Base-by-base conservation (phyloP, 2,329 filamentous ascomycete genomes). In the Huntiella savannae region DNA sequence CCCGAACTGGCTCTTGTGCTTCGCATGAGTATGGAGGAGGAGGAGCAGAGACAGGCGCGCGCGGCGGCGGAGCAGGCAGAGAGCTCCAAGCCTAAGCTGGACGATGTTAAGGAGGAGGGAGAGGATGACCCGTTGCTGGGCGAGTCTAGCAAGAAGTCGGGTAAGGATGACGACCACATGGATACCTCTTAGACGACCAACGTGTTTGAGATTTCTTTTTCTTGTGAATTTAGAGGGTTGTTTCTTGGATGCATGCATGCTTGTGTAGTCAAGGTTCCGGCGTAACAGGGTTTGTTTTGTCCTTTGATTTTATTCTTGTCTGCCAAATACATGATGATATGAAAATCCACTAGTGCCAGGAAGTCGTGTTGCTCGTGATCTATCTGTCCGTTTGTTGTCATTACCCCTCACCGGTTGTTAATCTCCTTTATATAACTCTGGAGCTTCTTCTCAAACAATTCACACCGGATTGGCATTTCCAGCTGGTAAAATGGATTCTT, bases 401-500 rank as follows among this genome's bases (percentile, higher is more conserved):
- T 41, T 28, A 28, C 7, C 13, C 13, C 13, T 34, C 13, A 50
- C 16, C 69, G 72, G 56, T 68, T 77, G 57, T 79, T 80, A 54
- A 78, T 70, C 58, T 76, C 73, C 58, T 84, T 77, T 56, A 94
- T 75, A 63, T 87, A 93, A 34, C 78, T 82, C 53, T 74, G 72
- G 53, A 95, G 61, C 61, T 84, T 84, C 55, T 87, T 71, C 61
- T 98, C 91, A 65, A 95, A 98, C 55, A 85, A 82, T 58, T 96
- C 91, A 63, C 91, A 94, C 51, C 91, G 72, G 46, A 98, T 77
- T 5, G 91, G 91, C 87, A 96, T 98, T 66, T 98, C 91, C 48
- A 94, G 70, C 58, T 91, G 87, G 64, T 96, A 96, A 59, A 98
- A 98, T 1, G 91, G 91, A 61, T 98, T 98, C 70, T 96, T 98